These are phyloP conservation scores for Xylaria curta DNA, from an alignment of 495 filamentous ascomycete species.

Conservation along the genomic window DNA sequence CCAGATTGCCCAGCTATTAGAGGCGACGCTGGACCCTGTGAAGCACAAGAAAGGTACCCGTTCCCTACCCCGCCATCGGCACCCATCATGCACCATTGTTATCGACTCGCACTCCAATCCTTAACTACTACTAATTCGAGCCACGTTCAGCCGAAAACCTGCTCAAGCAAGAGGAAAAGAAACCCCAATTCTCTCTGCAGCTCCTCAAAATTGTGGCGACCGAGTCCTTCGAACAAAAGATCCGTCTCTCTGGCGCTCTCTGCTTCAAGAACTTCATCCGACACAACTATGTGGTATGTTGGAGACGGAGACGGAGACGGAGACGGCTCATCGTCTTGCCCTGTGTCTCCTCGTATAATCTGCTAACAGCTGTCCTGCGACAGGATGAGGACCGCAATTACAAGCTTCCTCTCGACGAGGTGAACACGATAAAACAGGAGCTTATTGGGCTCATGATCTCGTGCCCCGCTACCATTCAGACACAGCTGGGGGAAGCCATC, in stretches of 20 bases:
- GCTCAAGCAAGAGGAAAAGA: constrained; percentile 75
- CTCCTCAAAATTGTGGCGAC: constrained; percentile 88
- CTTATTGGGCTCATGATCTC: constrained; percentile 96
- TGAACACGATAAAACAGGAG: constrained; percentile 87
- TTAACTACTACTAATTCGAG: constrained; percentile 27
- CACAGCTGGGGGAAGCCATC: constrained; percentile 93
- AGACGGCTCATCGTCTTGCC: background rate
- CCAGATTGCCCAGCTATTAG: constrained; percentile 76
- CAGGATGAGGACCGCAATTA: constrained; percentile 91
- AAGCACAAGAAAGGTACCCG: constrained; percentile 85
- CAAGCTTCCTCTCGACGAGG: constrained; percentile 80
- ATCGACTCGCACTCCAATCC: background rate
- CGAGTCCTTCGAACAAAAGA: constrained; percentile 69
- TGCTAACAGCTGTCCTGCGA: constrained; percentile 25
- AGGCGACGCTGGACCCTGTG: constrained; percentile 83
- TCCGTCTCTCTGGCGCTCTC: constrained; percentile 86
- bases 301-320: constrained; percentile 19
- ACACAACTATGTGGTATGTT: constrained; percentile 79
- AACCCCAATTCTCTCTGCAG: constrained; percentile 83
- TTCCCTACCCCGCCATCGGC: constrained; percentile 21
- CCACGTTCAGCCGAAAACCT: constrained; percentile 72
- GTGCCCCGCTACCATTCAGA: constrained; percentile 83
- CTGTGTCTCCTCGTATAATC: background rate
- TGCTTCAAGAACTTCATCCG: constrained; percentile 99
- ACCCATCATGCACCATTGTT: background rate